These are phyloP conservation scores for Kluyveromyces wickerhamii DNA, from an alignment of 805 yeast species.

Conservation along the genomic window DNA sequence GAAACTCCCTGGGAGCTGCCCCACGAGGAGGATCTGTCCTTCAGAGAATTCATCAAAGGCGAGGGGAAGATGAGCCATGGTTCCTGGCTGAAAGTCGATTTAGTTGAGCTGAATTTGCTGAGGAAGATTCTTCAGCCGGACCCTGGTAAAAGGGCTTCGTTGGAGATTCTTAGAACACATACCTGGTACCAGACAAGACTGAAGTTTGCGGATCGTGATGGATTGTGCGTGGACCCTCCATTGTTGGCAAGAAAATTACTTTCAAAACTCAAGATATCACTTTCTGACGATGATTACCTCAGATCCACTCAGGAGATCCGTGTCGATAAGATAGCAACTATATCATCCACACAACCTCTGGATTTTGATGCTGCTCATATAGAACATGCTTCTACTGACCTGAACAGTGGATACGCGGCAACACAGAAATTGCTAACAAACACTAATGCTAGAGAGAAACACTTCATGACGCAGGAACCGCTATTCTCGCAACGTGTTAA, in stretches of 20 bases:
- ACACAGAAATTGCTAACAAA: conserved; percentile 16
- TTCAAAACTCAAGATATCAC: conserved; percentile 43
- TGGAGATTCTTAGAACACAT: conserved; percentile 39
- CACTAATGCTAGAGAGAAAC: conserved; percentile 9
- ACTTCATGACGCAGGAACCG: conserved; percentile 13
- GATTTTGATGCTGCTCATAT: conserved; percentile 33
- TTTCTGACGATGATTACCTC: conserved; percentile 41
- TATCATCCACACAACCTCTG: conserved; percentile 41
- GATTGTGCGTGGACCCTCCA: conserved; percentile 46
- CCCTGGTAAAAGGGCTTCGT: conserved; percentile 36
- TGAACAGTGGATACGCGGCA: conserved; percentile 9
- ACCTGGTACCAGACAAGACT: conserved; percentile 47
- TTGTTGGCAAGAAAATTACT: conserved; percentile 43
- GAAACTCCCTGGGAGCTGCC: conserved; percentile 72
- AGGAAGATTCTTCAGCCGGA: conserved; percentile 45
- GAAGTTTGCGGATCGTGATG: conserved; percentile 37
- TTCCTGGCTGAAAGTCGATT: conserved; percentile 51
- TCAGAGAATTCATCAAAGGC: conserved; percentile 32
- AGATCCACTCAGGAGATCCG: conserved; percentile 18
- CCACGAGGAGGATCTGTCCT: conserved; percentile 42
- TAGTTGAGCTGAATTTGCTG: conserved; percentile 42
- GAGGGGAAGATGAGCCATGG: conserved; percentile 39
- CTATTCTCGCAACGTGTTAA: conserved; percentile 20
- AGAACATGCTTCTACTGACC: conserved; percentile 15
- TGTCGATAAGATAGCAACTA: background rate